Conservation (phyloP, 1,284 basidiomycete genomes). For the Pseudozyma pruni region DNA sequence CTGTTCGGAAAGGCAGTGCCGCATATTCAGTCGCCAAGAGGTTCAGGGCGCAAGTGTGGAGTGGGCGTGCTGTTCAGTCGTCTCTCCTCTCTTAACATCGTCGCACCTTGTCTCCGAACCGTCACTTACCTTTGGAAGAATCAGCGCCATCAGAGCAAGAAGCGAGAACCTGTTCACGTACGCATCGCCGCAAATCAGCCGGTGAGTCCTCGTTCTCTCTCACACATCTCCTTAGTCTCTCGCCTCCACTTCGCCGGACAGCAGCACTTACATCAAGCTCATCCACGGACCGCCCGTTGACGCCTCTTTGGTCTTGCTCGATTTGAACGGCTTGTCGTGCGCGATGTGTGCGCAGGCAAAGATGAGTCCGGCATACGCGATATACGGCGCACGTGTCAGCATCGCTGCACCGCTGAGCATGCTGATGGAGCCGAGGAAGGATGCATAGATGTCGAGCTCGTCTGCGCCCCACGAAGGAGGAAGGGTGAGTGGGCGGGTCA, state of each 20-base stretch:
- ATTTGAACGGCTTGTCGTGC: conserved; percentile 51
- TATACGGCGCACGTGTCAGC: conserved; percentile 31
- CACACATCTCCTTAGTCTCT: neutral
- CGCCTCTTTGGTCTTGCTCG: conserved; percentile 27
- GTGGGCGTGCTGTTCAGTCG: neutral
- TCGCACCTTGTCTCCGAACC: neutral
- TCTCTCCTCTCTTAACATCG: neutral
- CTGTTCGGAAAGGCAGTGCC: neutral
- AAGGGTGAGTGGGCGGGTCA: conserved; percentile 16
- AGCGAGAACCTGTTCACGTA: conserved; percentile 26
- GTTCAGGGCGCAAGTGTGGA: too few relatives aligned
- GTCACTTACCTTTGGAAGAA: conserved; percentile 44
- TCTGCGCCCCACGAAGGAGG: conserved; percentile 33
- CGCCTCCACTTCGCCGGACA: neutral
- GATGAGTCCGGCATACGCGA: conserved; percentile 46
- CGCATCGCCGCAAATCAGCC: neutral
- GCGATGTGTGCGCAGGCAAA: conserved; percentile 51
- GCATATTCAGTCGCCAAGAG: too few relatives aligned
- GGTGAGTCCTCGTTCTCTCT: too few relatives aligned
- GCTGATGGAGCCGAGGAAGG: conserved; percentile 28
- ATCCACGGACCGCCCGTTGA: conserved; percentile 39
- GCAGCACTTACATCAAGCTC: conserved; percentile 25
- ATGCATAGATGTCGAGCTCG: conserved; percentile 43
- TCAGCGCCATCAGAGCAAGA: conserved; percentile 30
- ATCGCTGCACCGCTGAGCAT: conserved; percentile 49